Percentiles rank a stretch among this genome's conserved stretches.
Evolutionary conservation across 2,329 filamentous ascomycete genomes (phyloP).

Genomic region (Venturia asperata): DNA sequence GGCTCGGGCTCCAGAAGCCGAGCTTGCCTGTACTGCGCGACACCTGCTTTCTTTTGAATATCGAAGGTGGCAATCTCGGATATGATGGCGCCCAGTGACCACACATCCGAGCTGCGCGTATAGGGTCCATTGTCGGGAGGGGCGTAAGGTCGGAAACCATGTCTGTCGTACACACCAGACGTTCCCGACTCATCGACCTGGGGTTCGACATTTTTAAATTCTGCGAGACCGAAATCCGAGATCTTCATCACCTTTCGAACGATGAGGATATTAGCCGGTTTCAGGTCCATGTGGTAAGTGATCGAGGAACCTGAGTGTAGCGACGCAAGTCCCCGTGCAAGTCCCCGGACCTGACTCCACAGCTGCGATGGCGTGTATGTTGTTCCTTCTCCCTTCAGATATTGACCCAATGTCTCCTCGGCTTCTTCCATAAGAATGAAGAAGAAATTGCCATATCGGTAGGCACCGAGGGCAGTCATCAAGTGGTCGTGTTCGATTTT

Average conservation of each 20-base stretch:
- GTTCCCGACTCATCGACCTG: not conserved
- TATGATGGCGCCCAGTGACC: not conserved
- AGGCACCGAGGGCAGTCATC: not conserved
- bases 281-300: constrained; percentile 22
- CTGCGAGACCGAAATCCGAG: constrained; percentile 20
- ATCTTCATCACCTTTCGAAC: constrained; percentile 22
- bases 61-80: not conserved
- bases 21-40: constrained; percentile 18
- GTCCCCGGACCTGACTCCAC: not conserved
- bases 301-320: constrained; percentile 19
- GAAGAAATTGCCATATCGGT: not conserved
- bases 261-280: constrained; percentile 23
- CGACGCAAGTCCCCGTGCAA: not conserved
- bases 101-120: not conserved
- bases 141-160: not conserved
- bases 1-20: constrained; percentile 1
- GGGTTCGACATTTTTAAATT: not conserved
- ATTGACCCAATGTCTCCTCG: not conserved
- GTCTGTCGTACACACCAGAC: not conserved
- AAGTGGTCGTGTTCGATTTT: not conserved
- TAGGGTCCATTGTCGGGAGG: not conserved
- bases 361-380: not conserved
- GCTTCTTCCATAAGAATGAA: not conserved
- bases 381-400: not conserved
- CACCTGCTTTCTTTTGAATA: not conserved